A percentile compares a stretch with the other conserved stretches of the same genome.
Conservation (phyloP, 805 yeast species). For the Naumovozyma baii region DNA sequence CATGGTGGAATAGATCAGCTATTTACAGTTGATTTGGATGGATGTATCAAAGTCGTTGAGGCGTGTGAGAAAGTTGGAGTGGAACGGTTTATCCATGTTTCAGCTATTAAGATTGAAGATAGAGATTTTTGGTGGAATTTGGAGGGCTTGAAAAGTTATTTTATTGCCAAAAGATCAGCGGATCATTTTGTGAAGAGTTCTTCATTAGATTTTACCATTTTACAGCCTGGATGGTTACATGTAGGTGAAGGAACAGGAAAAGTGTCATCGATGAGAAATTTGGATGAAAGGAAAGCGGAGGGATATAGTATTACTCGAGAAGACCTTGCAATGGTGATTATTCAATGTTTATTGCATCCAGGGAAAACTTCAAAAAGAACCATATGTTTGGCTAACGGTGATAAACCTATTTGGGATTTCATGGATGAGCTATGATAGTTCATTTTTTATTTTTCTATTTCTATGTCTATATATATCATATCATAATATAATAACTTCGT, state of each 20-base stretch:
- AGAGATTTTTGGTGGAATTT: slow-evolving; percentile 37
- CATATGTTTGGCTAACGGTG: slow-evolving; percentile 39
- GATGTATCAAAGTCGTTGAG: slow-evolving; percentile 47
- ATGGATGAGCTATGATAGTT: slow-evolving; percentile 2
- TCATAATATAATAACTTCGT: no score
- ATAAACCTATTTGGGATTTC: slow-evolving; percentile 22
- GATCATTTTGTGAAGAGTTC: slow-evolving; percentile 37
- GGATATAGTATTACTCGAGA: slow-evolving; percentile 34
- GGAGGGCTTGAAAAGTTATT: slow-evolving; percentile 36
- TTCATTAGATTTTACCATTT: slow-evolving; percentile 43
- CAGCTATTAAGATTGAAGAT: slow-evolving; percentile 45
- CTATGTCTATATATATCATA: not conserved
- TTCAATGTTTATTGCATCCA: slow-evolving; percentile 30
- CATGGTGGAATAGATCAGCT: slow-evolving; percentile 34
- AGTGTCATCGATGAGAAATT: slow-evolving; percentile 18
- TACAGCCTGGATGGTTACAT: slow-evolving; percentile 39
- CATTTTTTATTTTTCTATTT: not conserved
- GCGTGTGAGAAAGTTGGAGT: slow-evolving; percentile 39
- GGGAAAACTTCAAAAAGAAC: slow-evolving; percentile 34
- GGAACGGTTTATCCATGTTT: slow-evolving; percentile 40
- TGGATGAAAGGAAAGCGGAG: slow-evolving; percentile 14
- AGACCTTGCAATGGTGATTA: slow-evolving; percentile 46
- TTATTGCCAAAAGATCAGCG: slow-evolving; percentile 52
- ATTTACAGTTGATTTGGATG: slow-evolving; percentile 48
- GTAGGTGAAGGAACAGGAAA: slow-evolving; percentile 34